Evolutionary conservation across 768 basidiomycete genomes (phyloP), one percentile per base, ranked within the genome.

Genomic region (Wakefieldia striispora): DNA sequence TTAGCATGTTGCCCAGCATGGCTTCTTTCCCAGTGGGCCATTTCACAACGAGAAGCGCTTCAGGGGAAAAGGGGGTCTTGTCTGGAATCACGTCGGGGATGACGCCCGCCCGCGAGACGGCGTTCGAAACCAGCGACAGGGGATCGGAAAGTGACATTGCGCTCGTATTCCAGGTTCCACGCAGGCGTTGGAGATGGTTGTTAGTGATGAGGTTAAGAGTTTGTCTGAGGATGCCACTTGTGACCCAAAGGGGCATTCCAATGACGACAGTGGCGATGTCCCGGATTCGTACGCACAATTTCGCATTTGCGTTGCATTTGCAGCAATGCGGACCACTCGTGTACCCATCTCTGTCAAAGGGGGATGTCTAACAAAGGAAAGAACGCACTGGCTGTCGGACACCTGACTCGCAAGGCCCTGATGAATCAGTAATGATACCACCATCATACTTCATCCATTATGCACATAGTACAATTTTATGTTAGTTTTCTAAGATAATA

Each of bases 1-100:
- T 63, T 27, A 75, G 53, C 23, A 63, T 62, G 52, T 74, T 75
- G 7, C 74, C 74, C 9, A 73, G 58, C 45, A 69, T 49, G 21
- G 65, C 65, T 48, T 69, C 65, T 40, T 67, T 65, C 10, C 63
- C 59, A 0, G 54, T 67, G 13, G 67, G 61, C 59, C 68, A 67
- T 44, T 52, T 58, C 19, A 64, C 51, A 34, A 58, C 54, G 43
- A 72, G 53, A 19, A 71, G 47, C 1, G 61, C 65, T 31, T 60
- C 55, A 4, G 68, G 66, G 35, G 12, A 48, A 50, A 72, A 70
- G 14, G 50, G 20, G 42, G 53, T 29, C 7, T 54, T 53, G 34
- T 45, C 51, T 3, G 63, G 54, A 21, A 72, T 55, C 21, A 71
- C 62, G 34, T 71, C 68, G 0, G 70, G 63, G 36, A 65, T 57